Evolutionary conservation across 1,139 yeast genomes (phyloP).

Genomic region (Tardiomyces digboiensis): DNA sequence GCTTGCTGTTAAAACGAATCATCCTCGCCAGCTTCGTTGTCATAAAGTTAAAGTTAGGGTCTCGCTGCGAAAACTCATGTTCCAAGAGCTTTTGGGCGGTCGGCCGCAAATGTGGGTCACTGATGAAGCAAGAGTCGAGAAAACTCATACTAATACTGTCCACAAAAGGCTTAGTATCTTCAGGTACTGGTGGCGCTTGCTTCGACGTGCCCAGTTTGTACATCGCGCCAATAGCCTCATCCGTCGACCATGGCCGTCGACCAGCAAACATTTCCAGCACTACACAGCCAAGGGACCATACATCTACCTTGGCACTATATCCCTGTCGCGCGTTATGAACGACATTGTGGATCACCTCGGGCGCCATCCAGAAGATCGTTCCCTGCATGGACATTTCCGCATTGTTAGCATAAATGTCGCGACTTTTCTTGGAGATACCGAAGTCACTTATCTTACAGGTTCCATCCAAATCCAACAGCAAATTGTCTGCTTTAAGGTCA

Average conservation of each 20-base stretch:
- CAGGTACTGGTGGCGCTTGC: constrained; percentile 92
- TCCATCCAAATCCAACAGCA: constrained; percentile 84
- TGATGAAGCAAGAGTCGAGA: constrained; percentile 63
- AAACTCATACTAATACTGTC: constrained; percentile 60
- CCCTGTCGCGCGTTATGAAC: constrained; percentile 78
- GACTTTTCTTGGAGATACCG: constrained; percentile 85
- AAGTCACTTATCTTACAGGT: constrained; percentile 94
- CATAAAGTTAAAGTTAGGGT: constrained; percentile 45
- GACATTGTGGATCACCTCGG: constrained; percentile 85
- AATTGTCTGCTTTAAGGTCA: constrained; percentile 92
- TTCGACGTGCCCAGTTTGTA: constrained; percentile 59
- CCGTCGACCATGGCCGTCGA: constrained; percentile 39
- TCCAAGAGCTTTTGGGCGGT: constrained; percentile 63
- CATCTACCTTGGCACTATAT: constrained; percentile 83
- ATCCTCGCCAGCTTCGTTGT: constrained; percentile 50
- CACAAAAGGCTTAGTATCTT: constrained; percentile 59
- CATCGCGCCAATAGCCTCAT: constrained; percentile 45
- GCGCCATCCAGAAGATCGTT: constrained; percentile 99
- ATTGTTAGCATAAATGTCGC: constrained; percentile 78
- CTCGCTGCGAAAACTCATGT: constrained; percentile 49
- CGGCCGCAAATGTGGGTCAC: constrained; percentile 74
- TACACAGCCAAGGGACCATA: constrained; percentile 85
- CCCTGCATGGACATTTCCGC: constrained; percentile 99
- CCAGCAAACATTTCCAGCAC: constrained; percentile 88
- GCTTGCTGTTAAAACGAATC: background rate